These are phyloP conservation scores for Carex cristatella DNA, from an alignment of 176 grass and related monocot genomes.

Conservation along the genomic window DNA sequence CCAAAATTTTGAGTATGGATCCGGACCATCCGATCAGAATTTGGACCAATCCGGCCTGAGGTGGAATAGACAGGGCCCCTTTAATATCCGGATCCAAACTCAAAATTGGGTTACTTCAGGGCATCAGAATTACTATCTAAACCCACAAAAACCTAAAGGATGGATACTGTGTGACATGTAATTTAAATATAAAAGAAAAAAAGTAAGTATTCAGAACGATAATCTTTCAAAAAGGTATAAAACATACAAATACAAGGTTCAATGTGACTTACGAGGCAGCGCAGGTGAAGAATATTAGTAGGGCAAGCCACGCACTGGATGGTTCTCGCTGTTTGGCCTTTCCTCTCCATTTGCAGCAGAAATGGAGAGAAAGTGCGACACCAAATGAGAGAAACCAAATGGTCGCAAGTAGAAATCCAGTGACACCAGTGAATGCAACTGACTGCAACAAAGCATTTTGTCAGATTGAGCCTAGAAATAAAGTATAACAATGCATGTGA, in stretches of 20 bases:
- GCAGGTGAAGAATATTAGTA: conserved; percentile 49
- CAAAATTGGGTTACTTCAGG: too few relatives aligned
- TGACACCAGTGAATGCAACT: conserved; percentile 74
- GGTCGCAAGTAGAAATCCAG: conserved; percentile 56
- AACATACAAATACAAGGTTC: neutral
- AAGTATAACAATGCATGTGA: neutral
- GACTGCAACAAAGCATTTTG: conserved; percentile 41
- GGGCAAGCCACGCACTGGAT: conserved; percentile 29
- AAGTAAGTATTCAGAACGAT: neutral
- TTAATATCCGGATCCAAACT: too few relatives aligned
- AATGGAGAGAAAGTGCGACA: conserved; percentile 32
- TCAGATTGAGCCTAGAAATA: neutral
- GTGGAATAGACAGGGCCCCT: too few relatives aligned
- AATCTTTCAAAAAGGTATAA: conserved; percentile 3
- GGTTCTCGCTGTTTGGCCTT: conserved; percentile 39
- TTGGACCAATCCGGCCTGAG: too few relatives aligned
- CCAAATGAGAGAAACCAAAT: conserved; percentile 65
- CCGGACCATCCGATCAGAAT: too few relatives aligned
- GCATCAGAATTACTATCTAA: neutral
- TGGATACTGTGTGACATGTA: neutral
- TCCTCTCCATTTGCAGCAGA: conserved; percentile 46
- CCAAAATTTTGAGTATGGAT: too few relatives aligned
- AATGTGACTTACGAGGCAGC: conserved; percentile 49
- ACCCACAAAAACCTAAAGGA: neutral
- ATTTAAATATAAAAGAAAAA: neutral